Base-by-base conservation (phyloP, 2,329 filamentous ascomycete genomes). In the Neoarthrinium moseri region DNA sequence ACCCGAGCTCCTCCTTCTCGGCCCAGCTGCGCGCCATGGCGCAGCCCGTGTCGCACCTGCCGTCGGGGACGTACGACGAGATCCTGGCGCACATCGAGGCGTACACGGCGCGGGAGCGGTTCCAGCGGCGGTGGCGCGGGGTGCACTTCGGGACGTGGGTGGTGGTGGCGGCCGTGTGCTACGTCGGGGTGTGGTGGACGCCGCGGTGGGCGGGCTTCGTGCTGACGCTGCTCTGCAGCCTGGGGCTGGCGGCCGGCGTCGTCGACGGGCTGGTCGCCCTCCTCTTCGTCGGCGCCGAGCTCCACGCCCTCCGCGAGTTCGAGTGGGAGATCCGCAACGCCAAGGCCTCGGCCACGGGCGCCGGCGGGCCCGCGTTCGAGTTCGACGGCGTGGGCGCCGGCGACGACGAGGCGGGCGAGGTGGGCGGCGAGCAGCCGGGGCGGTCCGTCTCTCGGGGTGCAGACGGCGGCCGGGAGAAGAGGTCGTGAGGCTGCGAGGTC, bases 311-410 rank as follows among this genome's bases (percentile, higher is more conserved):
- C 45, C 85, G 83, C 58, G 94, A 99, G 71, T 97, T 97, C 68
- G 83, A 94, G 63, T 96, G 90, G 87, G 94, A 99, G 67, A 84
- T 97, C 21, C 72, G 72, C 41, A 91, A 87, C 61, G 85, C 86
- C 11, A 83, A 70, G 51, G 68, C 70, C 0, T 59, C 66, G 4
- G 67, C 68, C 18, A 61, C 58, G 4, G 67, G 66, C 2, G 53
- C 52, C 4, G 53, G 55, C 12, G 54, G 57, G 15, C 41, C 54
- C n/a, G n/a, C n/a, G n/a, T n/a, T n/a, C n/a, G n/a, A n/a, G n/a
- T n/a, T n/a, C n/a, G n/a, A n/a, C n/a, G n/a, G n/a, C n/a, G n/a
- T n/a, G n/a, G n/a, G n/a, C n/a, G n/a, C n/a, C n/a, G n/a, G n/a
- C n/a, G n/a, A n/a, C n/a, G n/a, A n/a, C n/a, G n/a, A n/a, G n/a